Evolutionary conservation across 371 early-diverging fungal genomes (phyloP).

Genomic region (Mucor circinelloides): DNA sequence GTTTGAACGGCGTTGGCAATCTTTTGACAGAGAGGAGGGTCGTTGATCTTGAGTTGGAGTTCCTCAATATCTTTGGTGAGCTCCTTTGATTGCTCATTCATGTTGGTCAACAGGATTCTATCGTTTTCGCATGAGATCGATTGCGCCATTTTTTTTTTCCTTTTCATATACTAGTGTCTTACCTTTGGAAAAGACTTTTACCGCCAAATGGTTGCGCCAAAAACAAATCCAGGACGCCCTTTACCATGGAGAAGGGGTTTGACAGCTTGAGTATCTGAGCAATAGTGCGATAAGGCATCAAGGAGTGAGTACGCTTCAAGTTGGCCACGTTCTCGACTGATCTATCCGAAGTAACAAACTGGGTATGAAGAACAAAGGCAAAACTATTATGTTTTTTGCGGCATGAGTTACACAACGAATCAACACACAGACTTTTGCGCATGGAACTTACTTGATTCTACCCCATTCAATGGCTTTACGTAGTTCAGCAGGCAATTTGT

Average conservation of each 20-base stretch:
- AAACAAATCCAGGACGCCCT: conserved; percentile 64
- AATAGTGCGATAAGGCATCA: conserved; percentile 66
- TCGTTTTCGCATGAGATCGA: not conserved
- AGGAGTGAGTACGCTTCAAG: conserved; percentile 58
- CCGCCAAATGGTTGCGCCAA: conserved; percentile 70
- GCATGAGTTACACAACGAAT: not conserved
- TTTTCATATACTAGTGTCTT: not conserved
- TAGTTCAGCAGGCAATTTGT: conserved; percentile 52
- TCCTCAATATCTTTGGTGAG: conserved; percentile 54
- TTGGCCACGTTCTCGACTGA: conserved; percentile 57
- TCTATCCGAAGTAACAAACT: conserved; percentile 62
- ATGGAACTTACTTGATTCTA: conserved; percentile 47
- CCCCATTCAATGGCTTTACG: conserved; percentile 66
- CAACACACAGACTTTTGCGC: not conserved
- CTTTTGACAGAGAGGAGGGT: conserved; percentile 56
- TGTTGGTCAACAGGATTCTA: conserved; percentile 56
- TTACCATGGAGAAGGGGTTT: conserved; percentile 67
- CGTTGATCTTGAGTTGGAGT: conserved; percentile 50
- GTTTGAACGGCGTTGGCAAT: conserved; percentile 58
- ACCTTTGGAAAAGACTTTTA: conserved; percentile 64
- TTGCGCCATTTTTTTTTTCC: not conserved
- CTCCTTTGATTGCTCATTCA: conserved; percentile 55
- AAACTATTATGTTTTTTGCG: conserved; percentile 34
- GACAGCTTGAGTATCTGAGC: conserved; percentile 60
- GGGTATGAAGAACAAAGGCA: conserved; percentile 64